phyloP scores from a whole-genome alignment of 148 eudicot genomes.

The Vaccinium corymbosum region DNA sequence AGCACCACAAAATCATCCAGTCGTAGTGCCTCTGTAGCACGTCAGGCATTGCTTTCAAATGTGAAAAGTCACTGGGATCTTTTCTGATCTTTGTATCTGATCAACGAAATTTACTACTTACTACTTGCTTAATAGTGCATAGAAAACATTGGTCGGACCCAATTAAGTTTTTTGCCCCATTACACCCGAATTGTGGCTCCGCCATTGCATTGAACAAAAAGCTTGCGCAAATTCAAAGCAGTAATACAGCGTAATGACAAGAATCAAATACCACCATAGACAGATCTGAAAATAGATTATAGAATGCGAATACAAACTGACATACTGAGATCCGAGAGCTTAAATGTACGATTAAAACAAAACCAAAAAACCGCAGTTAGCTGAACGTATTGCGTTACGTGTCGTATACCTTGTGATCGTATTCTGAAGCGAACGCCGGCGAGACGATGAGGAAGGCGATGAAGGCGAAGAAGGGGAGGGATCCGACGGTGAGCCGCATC shows the following conservation, averaged over 20 bases:
- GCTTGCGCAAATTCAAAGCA: background rate
- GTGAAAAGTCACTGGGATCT: background rate
- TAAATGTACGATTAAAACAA: background rate
- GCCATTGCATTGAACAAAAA: too few species aligned
- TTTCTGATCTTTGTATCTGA: background rate
- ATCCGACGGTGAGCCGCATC: slow-evolving; percentile 45
- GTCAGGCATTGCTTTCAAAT: background rate
- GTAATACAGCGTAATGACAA: background rate
- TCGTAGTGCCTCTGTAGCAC: background rate
- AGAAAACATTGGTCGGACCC: background rate
- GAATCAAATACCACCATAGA: background rate
- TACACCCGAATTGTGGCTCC: background rate
- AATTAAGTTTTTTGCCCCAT: background rate
- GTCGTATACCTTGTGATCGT: slow-evolving; percentile 63
- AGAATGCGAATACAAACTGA: background rate
- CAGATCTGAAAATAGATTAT: slow-evolving; percentile 14
- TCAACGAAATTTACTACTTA: background rate
- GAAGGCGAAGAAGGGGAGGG: slow-evolving; percentile 30
- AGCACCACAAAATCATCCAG: background rate
- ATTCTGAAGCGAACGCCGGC: slow-evolving; percentile 50
- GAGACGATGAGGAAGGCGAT: slow-evolving; percentile 30
- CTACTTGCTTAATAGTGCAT: background rate
- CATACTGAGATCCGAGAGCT: slow-evolving; percentile 5
- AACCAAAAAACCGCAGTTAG: background rate
- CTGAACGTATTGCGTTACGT: background rate